These are phyloP conservation scores for Monosporascus sp. DNA, from an alignment of 2,329 filamentous ascomycete genomes.

Conservation along the genomic window DNA sequence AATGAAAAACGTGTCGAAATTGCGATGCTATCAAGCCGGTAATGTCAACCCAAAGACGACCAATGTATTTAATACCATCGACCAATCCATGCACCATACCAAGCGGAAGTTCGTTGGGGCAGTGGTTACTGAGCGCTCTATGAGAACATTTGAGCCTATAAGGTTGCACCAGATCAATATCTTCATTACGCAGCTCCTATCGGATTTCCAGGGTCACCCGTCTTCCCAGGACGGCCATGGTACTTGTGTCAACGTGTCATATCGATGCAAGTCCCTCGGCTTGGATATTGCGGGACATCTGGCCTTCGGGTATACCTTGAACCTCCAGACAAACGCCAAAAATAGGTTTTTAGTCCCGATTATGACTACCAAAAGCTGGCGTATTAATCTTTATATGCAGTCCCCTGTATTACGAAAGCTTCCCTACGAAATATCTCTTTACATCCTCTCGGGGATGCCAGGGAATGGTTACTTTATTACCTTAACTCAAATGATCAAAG, in stretches of 20 bases:
- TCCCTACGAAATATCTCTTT: background rate
- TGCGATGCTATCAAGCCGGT: no score
- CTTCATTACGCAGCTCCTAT: background rate
- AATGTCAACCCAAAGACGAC: background rate
- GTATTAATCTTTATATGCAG: slow-evolving; percentile 11
- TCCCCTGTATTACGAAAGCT: slow-evolving; percentile 1
- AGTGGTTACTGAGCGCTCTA: background rate
- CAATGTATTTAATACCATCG: background rate
- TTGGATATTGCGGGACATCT: slow-evolving; percentile 12
- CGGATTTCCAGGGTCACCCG: background rate
- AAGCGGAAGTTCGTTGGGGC: background rate
- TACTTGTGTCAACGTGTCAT: slow-evolving; percentile 7
- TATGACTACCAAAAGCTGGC: slow-evolving; percentile 5
- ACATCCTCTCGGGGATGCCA: background rate
- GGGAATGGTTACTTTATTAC: background rate
- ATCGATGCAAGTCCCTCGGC: slow-evolving; percentile 6
- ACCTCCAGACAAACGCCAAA: slow-evolving; percentile 9
- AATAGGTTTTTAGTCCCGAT: slow-evolving; percentile 10
- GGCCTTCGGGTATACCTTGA: slow-evolving; percentile 10
- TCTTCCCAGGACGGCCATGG: background rate
- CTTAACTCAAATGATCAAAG: background rate
- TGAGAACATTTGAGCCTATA: background rate
- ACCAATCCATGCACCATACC: background rate
- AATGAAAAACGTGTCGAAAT: background rate
- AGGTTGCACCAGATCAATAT: background rate